These are phyloP conservation scores for Clarkia xantiana DNA, from an alignment of 345 rosid species.

Conservation along the genomic window DNA sequence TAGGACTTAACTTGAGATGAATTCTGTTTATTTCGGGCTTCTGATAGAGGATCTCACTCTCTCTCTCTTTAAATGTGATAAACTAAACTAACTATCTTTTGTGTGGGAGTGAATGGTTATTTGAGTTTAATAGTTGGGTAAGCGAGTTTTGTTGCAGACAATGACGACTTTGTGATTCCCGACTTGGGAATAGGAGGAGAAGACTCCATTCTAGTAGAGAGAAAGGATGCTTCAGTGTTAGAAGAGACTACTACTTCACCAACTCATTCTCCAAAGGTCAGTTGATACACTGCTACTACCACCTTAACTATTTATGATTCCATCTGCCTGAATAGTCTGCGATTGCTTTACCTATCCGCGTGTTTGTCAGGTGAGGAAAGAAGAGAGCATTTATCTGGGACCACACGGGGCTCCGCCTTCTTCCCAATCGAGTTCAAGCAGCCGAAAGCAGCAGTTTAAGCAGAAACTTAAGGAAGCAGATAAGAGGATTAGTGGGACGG, in stretches of 20 bases:
- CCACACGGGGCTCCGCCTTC: slow-evolving; percentile 92
- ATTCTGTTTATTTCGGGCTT: too few species aligned
- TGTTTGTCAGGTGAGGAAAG: slow-evolving; percentile 27
- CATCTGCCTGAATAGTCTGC: too few species aligned
- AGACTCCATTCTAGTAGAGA: slow-evolving; percentile 16
- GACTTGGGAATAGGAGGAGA: slow-evolving; percentile 61
- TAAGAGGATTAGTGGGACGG: slow-evolving; percentile 35
- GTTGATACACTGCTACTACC: slow-evolving; percentile 2
- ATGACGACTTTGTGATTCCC: slow-evolving; percentile 94
- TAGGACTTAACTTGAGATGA: too few species aligned
- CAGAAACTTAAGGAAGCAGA: slow-evolving; percentile 89
- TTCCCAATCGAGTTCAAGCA: slow-evolving; percentile 29
- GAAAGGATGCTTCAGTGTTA: slow-evolving; percentile 21
- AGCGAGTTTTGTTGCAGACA: slow-evolving; percentile 26
- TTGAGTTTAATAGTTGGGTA: too few species aligned
- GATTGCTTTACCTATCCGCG: too few species aligned
- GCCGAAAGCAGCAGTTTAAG: slow-evolving; percentile 71
- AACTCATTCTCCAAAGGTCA: slow-evolving; percentile 53
- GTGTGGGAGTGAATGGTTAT: background rate
- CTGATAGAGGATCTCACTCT: too few species aligned
- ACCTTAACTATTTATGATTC: background rate
- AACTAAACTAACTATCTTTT: background rate
- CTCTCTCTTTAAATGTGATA: too few species aligned
- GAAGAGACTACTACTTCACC: slow-evolving; percentile 18
- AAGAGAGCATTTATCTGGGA: slow-evolving; percentile 78